Evolutionary conservation across 257 asterid species (phyloP).

Genomic region (Datura wrightii): DNA sequence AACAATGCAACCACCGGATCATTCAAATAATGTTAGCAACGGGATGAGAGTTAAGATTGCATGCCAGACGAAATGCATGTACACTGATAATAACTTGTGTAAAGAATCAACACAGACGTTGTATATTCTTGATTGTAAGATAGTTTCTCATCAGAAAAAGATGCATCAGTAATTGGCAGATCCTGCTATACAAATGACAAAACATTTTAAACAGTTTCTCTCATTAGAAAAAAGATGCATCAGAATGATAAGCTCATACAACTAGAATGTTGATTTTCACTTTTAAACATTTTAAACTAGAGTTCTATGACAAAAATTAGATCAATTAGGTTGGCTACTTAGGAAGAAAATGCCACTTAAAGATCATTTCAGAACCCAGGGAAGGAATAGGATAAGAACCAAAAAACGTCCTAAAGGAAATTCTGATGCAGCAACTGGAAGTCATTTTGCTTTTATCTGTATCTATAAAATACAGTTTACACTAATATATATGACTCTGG

Average conservation of each 20-base stretch:
- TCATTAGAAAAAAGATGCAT: no score
- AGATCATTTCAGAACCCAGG: neutral
- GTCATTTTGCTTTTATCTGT: neutral
- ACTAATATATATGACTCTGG: neutral
- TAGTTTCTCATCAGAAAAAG: constrained; percentile 10
- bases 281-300: neutral
- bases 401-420: neutral
- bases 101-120: neutral
- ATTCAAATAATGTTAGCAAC: constrained; percentile 5
- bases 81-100: neutral
- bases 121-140: constrained; percentile 2
- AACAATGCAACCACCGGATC: neutral
- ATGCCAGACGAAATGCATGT: constrained; percentile 1
- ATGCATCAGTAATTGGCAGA: constrained; percentile 18
- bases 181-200: neutral
- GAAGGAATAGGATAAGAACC: constrained; percentile 24
- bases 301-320: constrained; percentile 2
- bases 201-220: neutral
- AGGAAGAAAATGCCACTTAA: constrained; percentile 12
- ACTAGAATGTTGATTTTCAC: constrained; percentile 7
- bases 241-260: neutral
- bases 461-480: neutral
- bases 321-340: neutral
- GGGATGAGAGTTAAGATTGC: neutral
- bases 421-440: constrained; percentile 8